These are phyloP conservation scores for Mycena haematopus DNA, from an alignment of 768 basidiomycete species.

Conservation along the genomic window DNA sequence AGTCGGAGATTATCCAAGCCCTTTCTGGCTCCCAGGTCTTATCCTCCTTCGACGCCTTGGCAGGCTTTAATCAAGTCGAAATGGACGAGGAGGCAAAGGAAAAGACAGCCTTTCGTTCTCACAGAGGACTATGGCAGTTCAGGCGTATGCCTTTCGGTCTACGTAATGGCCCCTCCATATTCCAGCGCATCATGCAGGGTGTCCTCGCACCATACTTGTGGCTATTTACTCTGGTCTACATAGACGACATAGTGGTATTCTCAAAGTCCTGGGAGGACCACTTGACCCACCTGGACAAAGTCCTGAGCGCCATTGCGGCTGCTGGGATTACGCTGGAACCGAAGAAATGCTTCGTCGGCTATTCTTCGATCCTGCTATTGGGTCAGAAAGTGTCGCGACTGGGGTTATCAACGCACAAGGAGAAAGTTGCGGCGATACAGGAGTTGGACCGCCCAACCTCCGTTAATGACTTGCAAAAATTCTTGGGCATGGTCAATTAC, in stretches of 20 bases:
- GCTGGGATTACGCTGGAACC: not conserved
- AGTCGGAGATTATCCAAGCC: not conserved
- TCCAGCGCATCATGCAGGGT: not conserved
- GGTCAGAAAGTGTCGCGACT: not conserved
- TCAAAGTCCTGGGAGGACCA: not conserved
- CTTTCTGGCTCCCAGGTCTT: not conserved
- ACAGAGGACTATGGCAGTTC: not conserved
- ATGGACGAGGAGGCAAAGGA: not conserved
- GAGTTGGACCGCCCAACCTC: not conserved
- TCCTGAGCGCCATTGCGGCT: not conserved
- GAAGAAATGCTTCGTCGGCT: not conserved
- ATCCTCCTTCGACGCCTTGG: not conserved
- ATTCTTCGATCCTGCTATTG: not conserved
- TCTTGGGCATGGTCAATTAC: not conserved
- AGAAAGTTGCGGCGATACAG: not conserved
- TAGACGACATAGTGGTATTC: not conserved
- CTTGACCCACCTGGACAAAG: not conserved
- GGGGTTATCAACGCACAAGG: not conserved
- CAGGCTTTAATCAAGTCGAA: not conserved
- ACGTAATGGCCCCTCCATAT: not conserved
- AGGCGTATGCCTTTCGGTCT: not conserved
- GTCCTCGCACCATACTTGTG: not conserved
- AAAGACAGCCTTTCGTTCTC: not conserved
- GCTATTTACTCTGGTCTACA: slow-evolving; percentile 48
- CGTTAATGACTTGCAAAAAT: not conserved